These are phyloP conservation scores for Colletotrichum shisoi DNA, from an alignment of 2,329 filamentous ascomycete species.

Conservation along the genomic window DNA sequence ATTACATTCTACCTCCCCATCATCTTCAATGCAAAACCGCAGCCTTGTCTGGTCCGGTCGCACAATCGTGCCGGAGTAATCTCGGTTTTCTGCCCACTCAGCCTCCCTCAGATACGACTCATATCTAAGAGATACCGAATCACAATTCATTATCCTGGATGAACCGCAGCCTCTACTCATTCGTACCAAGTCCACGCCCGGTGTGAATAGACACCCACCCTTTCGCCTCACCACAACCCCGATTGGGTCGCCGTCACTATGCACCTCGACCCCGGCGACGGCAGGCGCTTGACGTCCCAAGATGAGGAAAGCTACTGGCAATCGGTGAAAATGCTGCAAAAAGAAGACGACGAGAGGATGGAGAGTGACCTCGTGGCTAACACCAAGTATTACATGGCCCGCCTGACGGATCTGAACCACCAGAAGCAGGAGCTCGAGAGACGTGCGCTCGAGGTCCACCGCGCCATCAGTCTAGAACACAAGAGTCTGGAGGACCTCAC, in stretches of 20 bases:
- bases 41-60: conserved; percentile 8
- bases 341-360: conserved; percentile 23
- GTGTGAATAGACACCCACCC: not conserved
- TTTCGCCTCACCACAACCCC: not conserved
- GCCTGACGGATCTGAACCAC: conserved; percentile 14
- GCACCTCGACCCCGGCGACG: conserved; percentile 27
- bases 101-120: conserved; percentile 1
- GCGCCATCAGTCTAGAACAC: conserved; percentile 25
- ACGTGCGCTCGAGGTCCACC: conserved; percentile 23
- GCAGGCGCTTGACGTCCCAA: conserved; percentile 9
- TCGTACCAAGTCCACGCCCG: not conserved
- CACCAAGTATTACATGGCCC: conserved; percentile 1
- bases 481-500: conserved; percentile 23
- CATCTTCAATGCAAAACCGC: conserved; percentile 31
- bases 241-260: conserved; percentile 16
- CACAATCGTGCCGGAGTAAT: conserved; percentile 11
- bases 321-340: conserved; percentile 9
- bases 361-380: conserved; percentile 17
- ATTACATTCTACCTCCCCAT: not conserved
- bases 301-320: conserved; percentile 36
- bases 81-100: conserved; percentile 4
- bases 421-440: conserved; percentile 32
- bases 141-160: conserved; percentile 8
- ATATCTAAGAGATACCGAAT: not conserved
- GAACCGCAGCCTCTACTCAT: conserved; percentile 5